Percentiles rank a stretch among this genome's conserved stretches.
phyloP scores from a whole-genome alignment of 345 rosid species.

The Lepidium africanum region DNA sequence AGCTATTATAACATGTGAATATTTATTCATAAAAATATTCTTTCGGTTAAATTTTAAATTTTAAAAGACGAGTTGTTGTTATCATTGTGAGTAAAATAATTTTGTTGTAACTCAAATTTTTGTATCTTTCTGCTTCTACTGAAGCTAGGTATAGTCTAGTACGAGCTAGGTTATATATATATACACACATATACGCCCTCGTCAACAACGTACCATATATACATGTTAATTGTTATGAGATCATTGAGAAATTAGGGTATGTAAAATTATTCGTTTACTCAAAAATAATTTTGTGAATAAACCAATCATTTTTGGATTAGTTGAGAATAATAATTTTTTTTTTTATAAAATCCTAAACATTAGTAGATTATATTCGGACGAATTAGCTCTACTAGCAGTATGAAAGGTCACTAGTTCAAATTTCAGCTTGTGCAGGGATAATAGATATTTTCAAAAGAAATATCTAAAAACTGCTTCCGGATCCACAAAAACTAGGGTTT shows the following conservation, averaged over 20 bases:
- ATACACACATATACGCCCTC: neutral
- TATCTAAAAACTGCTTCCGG: no score
- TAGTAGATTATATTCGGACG: no score
- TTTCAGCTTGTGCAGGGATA: no score
- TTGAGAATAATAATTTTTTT: no score
- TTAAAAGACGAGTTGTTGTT: conserved; percentile 21
- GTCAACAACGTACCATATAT: neutral
- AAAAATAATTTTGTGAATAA: neutral
- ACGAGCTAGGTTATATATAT: conserved; percentile 1
- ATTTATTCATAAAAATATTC: neutral
- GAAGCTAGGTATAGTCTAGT: conserved; percentile 23
- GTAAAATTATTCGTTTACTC: neutral
- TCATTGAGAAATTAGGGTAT: neutral
- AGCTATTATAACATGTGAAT: neutral
- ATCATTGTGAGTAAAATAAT: conserved; percentile 16
- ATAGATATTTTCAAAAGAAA: no score
- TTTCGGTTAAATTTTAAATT: neutral
- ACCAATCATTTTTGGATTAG: neutral
- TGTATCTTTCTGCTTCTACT: conserved; percentile 24
- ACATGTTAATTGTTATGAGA: neutral
- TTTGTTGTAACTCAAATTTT: conserved; percentile 21
- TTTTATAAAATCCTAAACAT: no score
- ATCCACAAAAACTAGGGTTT: no score
- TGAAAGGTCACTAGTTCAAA: no score
- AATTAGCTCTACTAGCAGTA: no score